Evolutionary conservation across 768 basidiomycete genomes (phyloP).

Genomic region (Leccinum subtestaceum): DNA sequence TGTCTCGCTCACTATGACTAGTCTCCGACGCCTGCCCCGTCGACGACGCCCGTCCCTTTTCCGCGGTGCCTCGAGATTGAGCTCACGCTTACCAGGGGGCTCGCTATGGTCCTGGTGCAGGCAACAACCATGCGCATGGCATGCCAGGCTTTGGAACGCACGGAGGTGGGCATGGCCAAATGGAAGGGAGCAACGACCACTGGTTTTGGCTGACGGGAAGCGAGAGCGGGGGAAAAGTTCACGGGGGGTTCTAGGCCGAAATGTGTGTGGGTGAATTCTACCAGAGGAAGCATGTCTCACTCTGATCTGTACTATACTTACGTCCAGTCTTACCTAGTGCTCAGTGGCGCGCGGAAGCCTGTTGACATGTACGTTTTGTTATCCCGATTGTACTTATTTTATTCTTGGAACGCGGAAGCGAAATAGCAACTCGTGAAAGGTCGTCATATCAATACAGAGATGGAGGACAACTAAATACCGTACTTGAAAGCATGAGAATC

Average conservation of each 20-base stretch:
- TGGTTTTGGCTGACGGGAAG: slow-evolving; percentile 24
- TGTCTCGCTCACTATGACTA: background rate
- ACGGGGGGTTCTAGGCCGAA: background rate
- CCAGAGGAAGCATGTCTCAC: background rate
- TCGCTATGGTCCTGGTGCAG: slow-evolving; percentile 12
- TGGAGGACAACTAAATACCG: background rate
- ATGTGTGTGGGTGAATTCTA: no score
- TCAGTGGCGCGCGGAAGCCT: background rate
- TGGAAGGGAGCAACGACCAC: slow-evolving; percentile 18
- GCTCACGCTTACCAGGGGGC: slow-evolving; percentile 10
- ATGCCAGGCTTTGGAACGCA: slow-evolving; percentile 14
- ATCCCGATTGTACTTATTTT: background rate
- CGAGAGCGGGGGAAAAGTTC: slow-evolving; percentile 7
- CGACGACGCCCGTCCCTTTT: slow-evolving; percentile 6
- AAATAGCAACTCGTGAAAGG: background rate
- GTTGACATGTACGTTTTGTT: background rate
- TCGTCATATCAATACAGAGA: background rate
- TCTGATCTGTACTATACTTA: background rate
- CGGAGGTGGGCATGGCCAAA: slow-evolving; percentile 18
- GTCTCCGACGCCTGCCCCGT: slow-evolving; percentile 15
- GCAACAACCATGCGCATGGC: slow-evolving; percentile 13
- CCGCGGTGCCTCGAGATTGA: slow-evolving; percentile 10
- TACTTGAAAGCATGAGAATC: background rate
- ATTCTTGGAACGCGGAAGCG: background rate
- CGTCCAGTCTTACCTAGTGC: background rate